Base-by-base conservation (phyloP, 768 basidiomycete genomes). In the Chalciporus piperatus region DNA sequence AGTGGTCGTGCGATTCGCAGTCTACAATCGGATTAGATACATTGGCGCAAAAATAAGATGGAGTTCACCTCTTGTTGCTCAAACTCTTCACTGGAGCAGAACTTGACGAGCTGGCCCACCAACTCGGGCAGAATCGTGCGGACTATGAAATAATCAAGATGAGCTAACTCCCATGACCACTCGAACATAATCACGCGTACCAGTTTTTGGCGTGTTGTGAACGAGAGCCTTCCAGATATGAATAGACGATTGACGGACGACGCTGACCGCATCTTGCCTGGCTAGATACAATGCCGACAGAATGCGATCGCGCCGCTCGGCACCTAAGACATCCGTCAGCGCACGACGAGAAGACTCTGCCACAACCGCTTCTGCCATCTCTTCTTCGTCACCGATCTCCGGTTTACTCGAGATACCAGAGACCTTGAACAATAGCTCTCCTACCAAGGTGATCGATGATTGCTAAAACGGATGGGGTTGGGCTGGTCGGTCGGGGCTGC, bases 221-320 rank as follows among this genome's bases (percentile, higher is more conserved):
- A 99, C 95, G 56, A 98, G 76, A 4, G 93, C 96, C 71, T 98
- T 98, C 97, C 97, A 99, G 57, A 98, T 97, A 51, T 92, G 92
- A 41, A 96, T 82, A 0, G 95, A 90, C 3, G 92, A 84, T 65
- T 92, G 90, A 37, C 96, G 84, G 33, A 98, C 95, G 41, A 85
- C 80, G 38, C 82, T 84, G 58, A 97, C 91, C 12, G 89, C 79
- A 68, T 98, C 97, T 68, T 98, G 96, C 41, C 95, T 85, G 47
- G 94, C 90, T 57, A 98, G 77, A 69, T 95, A 99, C 47, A 99
- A 71, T 2, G 89, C 89, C 7, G 93, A 87, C 42, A 99, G 74
- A 33, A 98, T 91, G 23, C 93, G 84, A 68, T 98, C 93, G 30
- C 95, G 80, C 41, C 92, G 84, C 57, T 98, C 92, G 11, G 76